Conservation (phyloP, 768 basidiomycete genomes). For the Mycena filopes region DNA sequence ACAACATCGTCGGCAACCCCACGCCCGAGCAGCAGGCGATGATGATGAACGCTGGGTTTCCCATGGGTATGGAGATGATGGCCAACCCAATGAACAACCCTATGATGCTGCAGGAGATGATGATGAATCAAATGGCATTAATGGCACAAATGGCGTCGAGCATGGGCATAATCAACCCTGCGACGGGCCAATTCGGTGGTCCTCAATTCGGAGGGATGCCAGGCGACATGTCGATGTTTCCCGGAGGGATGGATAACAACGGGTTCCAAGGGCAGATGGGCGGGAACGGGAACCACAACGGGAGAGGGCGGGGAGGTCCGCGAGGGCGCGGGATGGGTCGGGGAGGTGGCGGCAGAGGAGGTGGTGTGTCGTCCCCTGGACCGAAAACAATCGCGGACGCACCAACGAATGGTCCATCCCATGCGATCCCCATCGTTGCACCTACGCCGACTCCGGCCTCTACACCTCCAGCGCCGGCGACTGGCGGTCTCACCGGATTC, state of each 20-base stretch:
- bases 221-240: constrained; percentile 64
- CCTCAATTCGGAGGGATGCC: constrained; percentile 65
- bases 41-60: constrained; percentile 62
- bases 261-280: constrained; percentile 48
- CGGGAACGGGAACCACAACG: constrained; percentile 43
- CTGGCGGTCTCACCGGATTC: constrained; percentile 56
- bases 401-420: constrained; percentile 28
- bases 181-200: constrained; percentile 62
- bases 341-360: constrained; percentile 63
- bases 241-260: constrained; percentile 50
- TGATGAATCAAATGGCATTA: constrained; percentile 92
- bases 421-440: constrained; percentile 44
- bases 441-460: constrained; percentile 38
- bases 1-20: constrained; percentile 74
- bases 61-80: constrained; percentile 73
- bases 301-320: constrained; percentile 56
- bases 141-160: constrained; percentile 93
- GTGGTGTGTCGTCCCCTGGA: constrained; percentile 43
- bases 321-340: constrained; percentile 62
- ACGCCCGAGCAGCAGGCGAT: constrained; percentile 60
- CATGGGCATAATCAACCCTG: constrained; percentile 80
- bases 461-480: constrained; percentile 36
- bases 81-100: constrained; percentile 68
- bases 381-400: constrained; percentile 37
- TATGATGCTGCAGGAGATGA: constrained; percentile 85